Conservation (phyloP, 345 rosid species). For the Eucalyptus sp. region DNA sequence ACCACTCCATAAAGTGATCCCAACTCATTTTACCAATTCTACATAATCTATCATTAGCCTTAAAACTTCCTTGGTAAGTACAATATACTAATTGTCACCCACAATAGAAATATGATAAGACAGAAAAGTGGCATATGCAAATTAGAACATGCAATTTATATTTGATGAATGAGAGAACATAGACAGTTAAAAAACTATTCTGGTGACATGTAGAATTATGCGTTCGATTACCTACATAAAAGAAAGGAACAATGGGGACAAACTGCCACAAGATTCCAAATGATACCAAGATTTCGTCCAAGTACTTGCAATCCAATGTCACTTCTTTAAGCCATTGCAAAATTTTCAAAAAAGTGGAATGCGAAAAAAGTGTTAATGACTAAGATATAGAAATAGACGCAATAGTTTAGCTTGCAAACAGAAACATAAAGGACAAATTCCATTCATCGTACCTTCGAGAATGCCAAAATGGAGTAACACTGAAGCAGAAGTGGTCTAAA, state of each 20-base stretch:
- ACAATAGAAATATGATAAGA: neutral
- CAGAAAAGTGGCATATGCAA: neutral
- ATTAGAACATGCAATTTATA: neutral
- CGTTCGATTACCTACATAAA: neutral
- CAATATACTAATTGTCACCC: neutral
- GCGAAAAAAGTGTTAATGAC: neutral
- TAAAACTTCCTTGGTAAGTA: neutral
- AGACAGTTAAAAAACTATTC: neutral
- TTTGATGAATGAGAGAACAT: neutral
- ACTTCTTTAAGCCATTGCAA: neutral
- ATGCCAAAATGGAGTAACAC: slow-evolving; percentile 50
- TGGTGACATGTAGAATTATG: neutral
- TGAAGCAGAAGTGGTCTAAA: slow-evolving; percentile 65
- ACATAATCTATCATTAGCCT: neutral
- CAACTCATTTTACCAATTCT: neutral
- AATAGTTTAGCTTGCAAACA: neutral
- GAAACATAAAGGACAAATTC: neutral
- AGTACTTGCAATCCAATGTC: neutral
- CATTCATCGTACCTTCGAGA: slow-evolving; percentile 40
- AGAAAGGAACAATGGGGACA: neutral
- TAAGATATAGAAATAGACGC: neutral
- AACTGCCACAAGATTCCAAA: neutral
- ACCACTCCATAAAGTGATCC: neutral
- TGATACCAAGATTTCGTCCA: neutral
- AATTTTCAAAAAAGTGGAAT: neutral